These are phyloP conservation scores for Phytophthora cryptogea DNA, from an alignment of 352 stramenopile genomes.

Conservation along the genomic window DNA sequence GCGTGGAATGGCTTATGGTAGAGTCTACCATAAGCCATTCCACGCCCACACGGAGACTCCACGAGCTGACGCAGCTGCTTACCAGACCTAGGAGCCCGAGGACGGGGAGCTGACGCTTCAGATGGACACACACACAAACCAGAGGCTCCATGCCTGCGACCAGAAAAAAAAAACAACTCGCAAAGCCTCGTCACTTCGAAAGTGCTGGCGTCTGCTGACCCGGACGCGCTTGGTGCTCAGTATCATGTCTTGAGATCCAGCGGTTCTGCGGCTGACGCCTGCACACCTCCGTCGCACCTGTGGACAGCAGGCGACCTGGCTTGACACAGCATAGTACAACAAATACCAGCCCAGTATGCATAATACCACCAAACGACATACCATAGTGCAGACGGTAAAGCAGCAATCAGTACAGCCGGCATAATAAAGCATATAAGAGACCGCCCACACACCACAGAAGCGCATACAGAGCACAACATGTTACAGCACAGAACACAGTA, in stretches of 20 bases:
- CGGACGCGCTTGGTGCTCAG: not conserved
- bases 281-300: not conserved
- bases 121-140: not conserved
- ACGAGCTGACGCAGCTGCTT: not conserved
- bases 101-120: not conserved
- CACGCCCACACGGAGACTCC: not conserved
- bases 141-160: conserved; percentile 3
- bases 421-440: too few relatives aligned
- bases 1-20: too few relatives aligned
- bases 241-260: not conserved
- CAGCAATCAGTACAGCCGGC: too few relatives aligned
- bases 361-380: too few relatives aligned
- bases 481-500: too few relatives aligned
- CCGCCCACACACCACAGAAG: too few relatives aligned
- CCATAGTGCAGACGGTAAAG: too few relatives aligned
- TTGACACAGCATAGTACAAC: not conserved
- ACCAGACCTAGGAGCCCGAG: not conserved
- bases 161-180: not conserved
- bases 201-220: conserved; percentile 1
- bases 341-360: not conserved
- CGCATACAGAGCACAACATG: too few relatives aligned
- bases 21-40: conserved; percentile 1
- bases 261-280: not conserved
- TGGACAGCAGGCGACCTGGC: not conserved
- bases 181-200: conserved; percentile 5